Evolutionary conservation across 2,329 filamentous ascomycete genomes (phyloP), one percentile per base, ranked within the genome.

Genomic region (Epichloe baconii): DNA sequence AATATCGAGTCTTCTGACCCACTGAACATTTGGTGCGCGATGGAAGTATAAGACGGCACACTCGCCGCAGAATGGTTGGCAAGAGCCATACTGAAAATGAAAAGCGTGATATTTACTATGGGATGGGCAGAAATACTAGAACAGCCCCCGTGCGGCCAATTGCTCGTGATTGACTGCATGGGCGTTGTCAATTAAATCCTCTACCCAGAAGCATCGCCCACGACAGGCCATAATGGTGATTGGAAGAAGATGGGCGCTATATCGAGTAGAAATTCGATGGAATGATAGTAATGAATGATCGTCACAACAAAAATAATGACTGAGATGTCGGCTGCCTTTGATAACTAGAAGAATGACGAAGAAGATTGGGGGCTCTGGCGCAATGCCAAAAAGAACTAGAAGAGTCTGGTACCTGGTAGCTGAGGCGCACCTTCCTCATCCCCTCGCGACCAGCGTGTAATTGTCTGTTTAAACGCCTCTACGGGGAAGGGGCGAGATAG

Each of bases 1-100:
- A 1, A 55, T 2, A 44, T 67, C 65, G 3, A 51, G 43, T 1
- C 31, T 36, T 5, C 43, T 52, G 21, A 59, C 11, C 64, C 63
- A 66, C 21, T 44, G 14, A 2, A 54, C 57, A 5, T 38, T 15
- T n/a, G 48, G 38, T 11, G 47, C 26, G 3, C 47, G 26, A 44
- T 57, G 21, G 46, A 57, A 65, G 54, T 61, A 66, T 7, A 66
- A 44, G 17, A 59, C 59, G 19, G 65, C 60, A 41, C 65, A 68
- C 49, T 67, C 66, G 54, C 64, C 65, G 35, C 64, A 68, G 3
- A 53, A 48, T 1, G 66, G 65, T 45, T 68, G 65, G 1, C n/a
- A 6, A 5, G 44, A 47, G 12, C 36, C 23, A 3, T 21, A 11
- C 8, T 11, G 34, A 35, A 55, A 45, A 34, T 52, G 51, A 8